Conservation (phyloP, 345 rosid species). For the Salix koriyanagi region DNA sequence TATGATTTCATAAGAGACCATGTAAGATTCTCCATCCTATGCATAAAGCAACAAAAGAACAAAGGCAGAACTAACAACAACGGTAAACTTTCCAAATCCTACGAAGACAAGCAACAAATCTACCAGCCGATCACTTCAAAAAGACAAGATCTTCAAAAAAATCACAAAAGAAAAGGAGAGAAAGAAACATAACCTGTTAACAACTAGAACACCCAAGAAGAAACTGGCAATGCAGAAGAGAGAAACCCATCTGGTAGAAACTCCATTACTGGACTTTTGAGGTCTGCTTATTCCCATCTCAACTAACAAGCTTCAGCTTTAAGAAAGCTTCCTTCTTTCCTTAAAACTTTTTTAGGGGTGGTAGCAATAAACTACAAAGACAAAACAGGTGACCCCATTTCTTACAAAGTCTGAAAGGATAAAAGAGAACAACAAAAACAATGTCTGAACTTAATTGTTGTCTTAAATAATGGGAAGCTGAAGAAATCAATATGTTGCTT, state of each 20-base stretch:
- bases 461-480: not conserved
- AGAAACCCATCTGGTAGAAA: slow-evolving; percentile 65
- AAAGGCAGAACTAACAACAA: not conserved
- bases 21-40: slow-evolving; percentile 7
- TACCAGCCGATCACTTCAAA: slow-evolving; percentile 17
- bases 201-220: slow-evolving; percentile 61
- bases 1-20: slow-evolving; percentile 4
- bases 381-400: slow-evolving; percentile 21
- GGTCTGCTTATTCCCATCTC: slow-evolving; percentile 59
- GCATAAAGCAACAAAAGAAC: not conserved
- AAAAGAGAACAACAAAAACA: not conserved
- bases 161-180: slow-evolving; percentile 1
- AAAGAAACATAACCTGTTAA: slow-evolving; percentile 50
- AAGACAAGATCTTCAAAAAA: slow-evolving; percentile 40
- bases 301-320: slow-evolving; percentile 24
- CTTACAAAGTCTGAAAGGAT: slow-evolving; percentile 2
- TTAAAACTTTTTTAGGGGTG: not conserved
- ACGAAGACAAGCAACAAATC: slow-evolving; percentile 1
- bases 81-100: slow-evolving; percentile 4
- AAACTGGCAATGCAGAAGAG: slow-evolving; percentile 69
- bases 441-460: not conserved
- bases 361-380: slow-evolving; percentile 6
- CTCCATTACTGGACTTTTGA: slow-evolving; percentile 52
- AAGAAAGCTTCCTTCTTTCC: slow-evolving; percentile 27
- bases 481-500: not conserved